Evolutionary conservation across 1,139 yeast genomes (phyloP).

Genomic region (Sugiyamaella sp.): DNA sequence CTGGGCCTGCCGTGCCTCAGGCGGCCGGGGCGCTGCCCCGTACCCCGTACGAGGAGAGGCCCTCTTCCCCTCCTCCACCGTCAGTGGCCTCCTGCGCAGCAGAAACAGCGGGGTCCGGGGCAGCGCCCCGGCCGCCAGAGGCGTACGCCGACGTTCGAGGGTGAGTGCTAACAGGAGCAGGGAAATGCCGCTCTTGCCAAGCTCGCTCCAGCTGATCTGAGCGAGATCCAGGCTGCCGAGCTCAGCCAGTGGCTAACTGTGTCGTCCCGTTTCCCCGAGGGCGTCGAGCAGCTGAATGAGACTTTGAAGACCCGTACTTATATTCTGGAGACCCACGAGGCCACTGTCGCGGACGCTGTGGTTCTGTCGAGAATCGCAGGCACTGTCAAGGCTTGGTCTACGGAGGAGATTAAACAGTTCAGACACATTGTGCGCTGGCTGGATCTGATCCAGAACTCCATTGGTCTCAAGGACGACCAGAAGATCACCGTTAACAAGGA

Average conservation of each 20-base stretch:
- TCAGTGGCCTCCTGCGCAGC: background rate
- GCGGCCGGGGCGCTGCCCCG: slow-evolving; percentile 2
- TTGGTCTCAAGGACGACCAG: slow-evolving; percentile 55
- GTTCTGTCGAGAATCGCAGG: slow-evolving; percentile 70
- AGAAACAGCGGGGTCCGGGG: slow-evolving; percentile 5
- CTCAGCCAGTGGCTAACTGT: slow-evolving; percentile 80
- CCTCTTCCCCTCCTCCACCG: too few species aligned
- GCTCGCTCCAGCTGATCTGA: slow-evolving; percentile 32
- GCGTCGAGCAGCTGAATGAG: slow-evolving; percentile 62
- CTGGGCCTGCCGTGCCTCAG: background rate
- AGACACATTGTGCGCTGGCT: slow-evolving; percentile 94
- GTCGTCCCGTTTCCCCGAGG: slow-evolving; percentile 61
- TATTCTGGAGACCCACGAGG: slow-evolving; percentile 61
- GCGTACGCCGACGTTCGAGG: background rate
- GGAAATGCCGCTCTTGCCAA: slow-evolving; percentile 32
- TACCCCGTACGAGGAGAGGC: too few species aligned
- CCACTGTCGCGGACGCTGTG: slow-evolving; percentile 67
- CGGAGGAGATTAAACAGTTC: slow-evolving; percentile 55
- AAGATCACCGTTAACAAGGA: slow-evolving; percentile 60
- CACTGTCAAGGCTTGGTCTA: slow-evolving; percentile 58
- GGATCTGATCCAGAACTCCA: slow-evolving; percentile 74
- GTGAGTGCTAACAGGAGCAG: slow-evolving; percentile 11
- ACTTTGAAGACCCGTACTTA: slow-evolving; percentile 70
- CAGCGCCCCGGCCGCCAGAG: slow-evolving; percentile 4
- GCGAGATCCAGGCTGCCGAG: slow-evolving; percentile 61